phyloP scores from a whole-genome alignment of 2,329 filamentous ascomycete genomes.

The Pestalotiopsis fici region DNA sequence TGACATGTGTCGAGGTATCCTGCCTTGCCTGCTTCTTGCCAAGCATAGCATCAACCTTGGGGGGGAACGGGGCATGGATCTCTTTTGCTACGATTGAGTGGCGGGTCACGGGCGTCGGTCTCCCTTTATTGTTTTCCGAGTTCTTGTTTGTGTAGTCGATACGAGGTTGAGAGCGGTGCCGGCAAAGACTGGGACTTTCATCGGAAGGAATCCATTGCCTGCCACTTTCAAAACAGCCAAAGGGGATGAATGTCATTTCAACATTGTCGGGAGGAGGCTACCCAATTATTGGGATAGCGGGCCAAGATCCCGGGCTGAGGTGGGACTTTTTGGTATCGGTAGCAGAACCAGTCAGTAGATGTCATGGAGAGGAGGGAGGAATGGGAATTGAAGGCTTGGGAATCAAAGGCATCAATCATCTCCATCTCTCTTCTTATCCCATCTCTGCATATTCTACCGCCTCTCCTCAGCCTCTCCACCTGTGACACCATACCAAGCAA shows the following conservation, averaged over 20 bases:
- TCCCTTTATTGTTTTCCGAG: background rate
- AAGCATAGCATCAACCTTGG: too few relatives aligned
- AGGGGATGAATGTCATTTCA: background rate
- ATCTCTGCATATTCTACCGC: background rate
- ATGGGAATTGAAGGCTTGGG: background rate
- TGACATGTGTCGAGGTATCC: too few relatives aligned
- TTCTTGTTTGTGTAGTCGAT: background rate
- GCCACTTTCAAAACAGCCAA: background rate
- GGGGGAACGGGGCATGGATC: too few relatives aligned
- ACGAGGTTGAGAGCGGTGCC: background rate
- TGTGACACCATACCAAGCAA: background rate
- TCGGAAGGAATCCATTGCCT: background rate
- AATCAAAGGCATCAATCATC: background rate
- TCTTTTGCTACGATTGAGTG: too few relatives aligned
- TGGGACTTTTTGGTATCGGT: background rate
- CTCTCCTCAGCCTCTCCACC: background rate
- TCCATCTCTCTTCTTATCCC: too few relatives aligned
- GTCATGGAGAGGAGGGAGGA: background rate
- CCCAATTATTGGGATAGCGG: background rate
- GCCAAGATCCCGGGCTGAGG: background rate
- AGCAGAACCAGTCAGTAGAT: background rate
- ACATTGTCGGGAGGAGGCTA: background rate
- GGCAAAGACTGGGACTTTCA: background rate
- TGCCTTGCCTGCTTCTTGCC: too few relatives aligned
- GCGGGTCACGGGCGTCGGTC: too few relatives aligned